A percentile compares a stretch with the other conserved stretches of the same genome.
Evolutionary conservation across 2,329 filamentous ascomycete species (phyloP).

Genomic region (Aureobasidium melanogenum): DNA sequence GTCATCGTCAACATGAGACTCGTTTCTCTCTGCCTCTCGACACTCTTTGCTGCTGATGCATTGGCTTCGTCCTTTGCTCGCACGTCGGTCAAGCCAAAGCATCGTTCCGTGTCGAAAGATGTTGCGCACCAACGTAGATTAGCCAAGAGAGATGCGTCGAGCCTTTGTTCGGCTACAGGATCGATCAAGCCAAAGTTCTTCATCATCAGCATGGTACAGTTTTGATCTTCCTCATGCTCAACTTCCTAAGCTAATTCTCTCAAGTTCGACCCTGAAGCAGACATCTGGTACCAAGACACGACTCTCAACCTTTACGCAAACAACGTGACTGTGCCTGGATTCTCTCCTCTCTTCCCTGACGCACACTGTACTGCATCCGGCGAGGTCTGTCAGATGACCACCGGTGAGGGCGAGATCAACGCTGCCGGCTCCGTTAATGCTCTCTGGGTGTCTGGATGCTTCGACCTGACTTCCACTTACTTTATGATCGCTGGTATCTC

Average conservation of each 20-base stretch:
- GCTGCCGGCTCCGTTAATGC: constrained; percentile 11
- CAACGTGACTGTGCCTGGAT: constrained; percentile 4
- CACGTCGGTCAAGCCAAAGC: background rate
- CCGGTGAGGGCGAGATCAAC: constrained; percentile 5
- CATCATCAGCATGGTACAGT: constrained; percentile 3
- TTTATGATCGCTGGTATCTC: constrained; percentile 23
- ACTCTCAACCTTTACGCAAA: background rate
- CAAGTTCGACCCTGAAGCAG: background rate
- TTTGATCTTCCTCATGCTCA: too few relatives aligned
- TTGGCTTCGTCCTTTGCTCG: background rate
- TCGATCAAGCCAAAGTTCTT: background rate
- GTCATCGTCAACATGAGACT: background rate
- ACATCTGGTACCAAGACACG: background rate
- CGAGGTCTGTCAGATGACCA: constrained; percentile 1
- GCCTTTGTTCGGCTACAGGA: background rate
- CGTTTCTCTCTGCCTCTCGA: background rate
- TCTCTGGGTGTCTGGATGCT: constrained; percentile 16
- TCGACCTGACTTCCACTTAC: constrained; percentile 20
- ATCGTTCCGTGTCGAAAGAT: background rate
- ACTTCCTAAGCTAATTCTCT: background rate
- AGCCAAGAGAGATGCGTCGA: background rate
- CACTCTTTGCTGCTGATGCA: background rate
- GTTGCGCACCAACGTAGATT: background rate
- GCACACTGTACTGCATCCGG: background rate
- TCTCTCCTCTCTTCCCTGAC: background rate